Evolutionary conservation across 257 asterid genomes (phyloP), one percentile per base, ranked within the genome.

Genomic region (Capsicum baccatum): DNA sequence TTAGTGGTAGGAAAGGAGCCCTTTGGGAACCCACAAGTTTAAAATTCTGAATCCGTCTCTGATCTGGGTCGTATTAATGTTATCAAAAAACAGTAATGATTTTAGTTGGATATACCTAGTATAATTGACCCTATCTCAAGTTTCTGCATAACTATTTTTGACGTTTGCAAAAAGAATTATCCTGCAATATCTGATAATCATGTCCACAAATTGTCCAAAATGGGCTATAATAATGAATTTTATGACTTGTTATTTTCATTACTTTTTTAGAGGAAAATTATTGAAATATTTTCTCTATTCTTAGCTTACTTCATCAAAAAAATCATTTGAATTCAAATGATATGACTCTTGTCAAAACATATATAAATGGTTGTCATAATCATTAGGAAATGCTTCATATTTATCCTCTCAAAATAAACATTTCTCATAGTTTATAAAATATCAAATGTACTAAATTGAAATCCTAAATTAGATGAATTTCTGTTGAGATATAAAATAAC

Each of bases 251-350:
- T 44, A 26, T 37, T 50, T 21, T 74, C 81, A 7, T 21, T 13
- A 74, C 21, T 74, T 50, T 50, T 74, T 50, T 19, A 50, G 21
- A 50, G 8, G 62, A 21, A 39, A 64, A 74, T 74, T 52, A 21
- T 74, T 35, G 39, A 74, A 39, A 16, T 21, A 16, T 74, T 74
- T 48, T 26, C 13, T 13, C 55, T 21, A 39, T 50, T 74, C 81
- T 74, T 50, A 62, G 81, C 47, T 73, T 73, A 73, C 80, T 74
- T 74, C 81, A 74, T 74, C 47, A 50, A 74, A 11, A 44, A 44
- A 3, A 50, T 73, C 80, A 73, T 73, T 73, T 48, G 59, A 19
- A 73, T 73, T 12, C 35, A 44, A 42, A 47, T 48, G 6, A 19
- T 52, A 9, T 2, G 54, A 48, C 39, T 71, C 17, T 71, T n/a